These are phyloP conservation scores for Xylariaceae sp. DNA, from an alignment of 2,329 filamentous ascomycete species.

Conservation along the genomic window DNA sequence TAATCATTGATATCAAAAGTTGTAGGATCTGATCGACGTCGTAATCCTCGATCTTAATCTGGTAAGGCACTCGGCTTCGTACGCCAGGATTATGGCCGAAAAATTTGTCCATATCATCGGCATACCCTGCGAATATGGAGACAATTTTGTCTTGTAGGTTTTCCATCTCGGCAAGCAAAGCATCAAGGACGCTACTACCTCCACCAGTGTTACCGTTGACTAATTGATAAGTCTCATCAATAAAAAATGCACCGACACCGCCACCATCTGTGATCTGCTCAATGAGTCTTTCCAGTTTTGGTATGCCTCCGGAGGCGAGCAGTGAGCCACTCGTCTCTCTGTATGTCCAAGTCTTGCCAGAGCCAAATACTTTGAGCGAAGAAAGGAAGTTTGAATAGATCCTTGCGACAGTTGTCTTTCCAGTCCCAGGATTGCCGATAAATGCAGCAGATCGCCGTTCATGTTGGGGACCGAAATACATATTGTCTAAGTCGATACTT, in stretches of 20 bases:
- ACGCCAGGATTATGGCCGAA: slow-evolving; percentile 71
- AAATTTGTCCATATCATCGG: slow-evolving; percentile 71
- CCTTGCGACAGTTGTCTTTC: slow-evolving; percentile 73
- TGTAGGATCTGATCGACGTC: slow-evolving; percentile 57
- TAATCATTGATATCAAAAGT: slow-evolving; percentile 56
- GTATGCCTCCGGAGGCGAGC: slow-evolving; percentile 59
- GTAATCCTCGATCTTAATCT: slow-evolving; percentile 67
- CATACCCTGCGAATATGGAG: slow-evolving; percentile 71
- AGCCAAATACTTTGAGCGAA: slow-evolving; percentile 55
- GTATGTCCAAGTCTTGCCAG: slow-evolving; percentile 57
- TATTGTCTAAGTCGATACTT: slow-evolving; percentile 48
- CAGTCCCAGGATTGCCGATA: slow-evolving; percentile 61
- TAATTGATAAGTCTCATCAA: slow-evolving; percentile 78
- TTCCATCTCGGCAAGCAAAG: slow-evolving; percentile 67
- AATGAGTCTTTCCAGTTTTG: slow-evolving; percentile 53
- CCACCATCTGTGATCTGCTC: slow-evolving; percentile 54
- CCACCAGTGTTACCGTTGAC: slow-evolving; percentile 45
- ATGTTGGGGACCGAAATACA: slow-evolving; percentile 47
- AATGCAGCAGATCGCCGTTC: slow-evolving; percentile 43
- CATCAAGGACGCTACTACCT: slow-evolving; percentile 64
- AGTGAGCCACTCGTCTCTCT: slow-evolving; percentile 65
- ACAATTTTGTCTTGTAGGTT: slow-evolving; percentile 65
- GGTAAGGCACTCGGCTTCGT: slow-evolving; percentile 62
- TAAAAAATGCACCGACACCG: slow-evolving; percentile 69
- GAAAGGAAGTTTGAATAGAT: slow-evolving; percentile 64